Evolutionary conservation across 139 green algal species (phyloP), one percentile per base, ranked within the genome.

Genomic region (Pycnococcus provasolii): DNA sequence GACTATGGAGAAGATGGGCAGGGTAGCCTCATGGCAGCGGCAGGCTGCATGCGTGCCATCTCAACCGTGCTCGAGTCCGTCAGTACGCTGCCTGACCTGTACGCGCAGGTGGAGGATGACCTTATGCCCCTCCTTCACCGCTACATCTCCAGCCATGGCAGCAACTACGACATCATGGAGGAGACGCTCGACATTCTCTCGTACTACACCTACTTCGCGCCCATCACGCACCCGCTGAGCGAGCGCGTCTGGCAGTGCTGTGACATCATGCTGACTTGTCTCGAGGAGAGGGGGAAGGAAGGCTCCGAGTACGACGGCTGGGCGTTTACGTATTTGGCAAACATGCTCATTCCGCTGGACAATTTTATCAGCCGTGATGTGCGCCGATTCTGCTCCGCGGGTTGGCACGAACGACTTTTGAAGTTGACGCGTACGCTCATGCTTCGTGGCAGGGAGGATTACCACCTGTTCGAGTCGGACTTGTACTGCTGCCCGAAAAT

Each of bases 151-250:
- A 55, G 64, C 40, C 78, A 90, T 0, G 85, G 83, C 2, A 26
- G 26, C 26, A 26, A 26, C 26, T 80, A 94, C 73, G 92, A 98
- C 52, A 72, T 96, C 6, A 88, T 94, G 63, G 92, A 98, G 73
- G 92, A 98, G 76, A 76, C 91, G 52, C 70, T 94, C 55, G 86
- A 96, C 79, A 87, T 96, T 64, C 70, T 94, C 45, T 84, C 85
- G 0, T 96, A 93, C 79, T 86, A 96, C 53, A 96, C 88, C 6
- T 97, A 90, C 81, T 96, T 86, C 78, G 72, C 75, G 0, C 78
- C 81, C 1, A 62, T 48, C 39, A 89, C 96, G 62, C 84, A 80
- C 7, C 68, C 77, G 2, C 77, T 74, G 26, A 83, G 26, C 26
- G 26, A 26, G 26, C 26, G 26, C 26, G 26, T 97, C 79, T 98